A percentile compares a stretch with the other conserved stretches of the same genome.
phyloP scores from a whole-genome alignment of 768 basidiomycete genomes.

The Dendrothele bispora region DNA sequence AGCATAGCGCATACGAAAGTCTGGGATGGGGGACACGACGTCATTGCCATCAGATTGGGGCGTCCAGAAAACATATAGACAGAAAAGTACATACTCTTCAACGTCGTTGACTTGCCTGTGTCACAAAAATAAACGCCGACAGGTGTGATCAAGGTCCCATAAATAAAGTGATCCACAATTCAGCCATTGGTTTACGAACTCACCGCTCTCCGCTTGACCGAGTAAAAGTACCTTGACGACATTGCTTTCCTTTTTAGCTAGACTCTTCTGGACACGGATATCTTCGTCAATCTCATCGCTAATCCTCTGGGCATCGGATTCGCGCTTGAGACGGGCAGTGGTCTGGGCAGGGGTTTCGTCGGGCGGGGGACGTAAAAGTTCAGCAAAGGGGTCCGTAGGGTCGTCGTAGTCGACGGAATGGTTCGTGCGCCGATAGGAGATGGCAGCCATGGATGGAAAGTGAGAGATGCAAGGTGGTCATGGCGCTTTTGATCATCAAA shows the following conservation, averaged over 20 bases:
- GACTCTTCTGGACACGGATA: constrained; percentile 47
- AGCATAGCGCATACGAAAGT: constrained; percentile 73
- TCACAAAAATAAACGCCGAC: too few relatives aligned
- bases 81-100: constrained; percentile 49
- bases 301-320: constrained; percentile 45
- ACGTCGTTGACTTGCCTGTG: constrained; percentile 67
- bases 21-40: constrained; percentile 33
- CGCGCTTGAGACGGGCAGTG: constrained; percentile 44
- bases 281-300: constrained; percentile 63
- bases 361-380: constrained; percentile 42
- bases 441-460: too few relatives aligned
- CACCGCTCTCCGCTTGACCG: constrained; percentile 70
- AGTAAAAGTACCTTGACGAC: constrained; percentile 58
- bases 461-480: too few relatives aligned
- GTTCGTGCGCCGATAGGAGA: too few relatives aligned
- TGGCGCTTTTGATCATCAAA: too few relatives aligned
- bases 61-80: background rate
- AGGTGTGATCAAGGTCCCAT: too few relatives aligned
- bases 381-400: constrained; percentile 40
- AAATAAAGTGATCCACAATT: too few relatives aligned
- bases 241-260: constrained; percentile 43
- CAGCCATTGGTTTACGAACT: constrained; percentile 21
- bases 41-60: background rate
- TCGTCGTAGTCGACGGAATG: too few relatives aligned
- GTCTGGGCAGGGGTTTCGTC: constrained; percentile 55